Percentiles rank a stretch among this genome's conserved stretches.
Conservation (phyloP, 1,284 basidiomycete genomes). For the Papiliotrema flavescens region DNA sequence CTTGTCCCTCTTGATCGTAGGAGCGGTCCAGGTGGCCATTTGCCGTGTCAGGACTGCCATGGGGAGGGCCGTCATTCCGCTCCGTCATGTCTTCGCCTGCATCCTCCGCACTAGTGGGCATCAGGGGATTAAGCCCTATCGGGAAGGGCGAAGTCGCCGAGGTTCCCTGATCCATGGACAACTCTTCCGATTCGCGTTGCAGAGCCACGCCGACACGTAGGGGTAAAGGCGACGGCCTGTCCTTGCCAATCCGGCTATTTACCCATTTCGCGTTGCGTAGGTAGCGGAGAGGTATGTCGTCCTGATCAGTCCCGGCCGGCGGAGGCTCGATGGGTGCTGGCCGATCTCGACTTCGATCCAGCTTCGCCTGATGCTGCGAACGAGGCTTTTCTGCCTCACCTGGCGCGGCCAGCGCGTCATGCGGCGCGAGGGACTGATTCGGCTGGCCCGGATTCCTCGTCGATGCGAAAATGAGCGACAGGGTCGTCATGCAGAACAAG, state of each 20-base stretch:
- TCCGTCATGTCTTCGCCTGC: conserved; percentile 20
- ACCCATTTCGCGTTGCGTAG: conserved; percentile 29
- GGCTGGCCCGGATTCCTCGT: background rate
- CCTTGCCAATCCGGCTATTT: conserved; percentile 14
- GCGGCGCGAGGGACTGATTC: background rate
- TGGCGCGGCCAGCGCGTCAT: background rate
- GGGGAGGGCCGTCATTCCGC: conserved; percentile 4
- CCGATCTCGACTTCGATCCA: background rate
- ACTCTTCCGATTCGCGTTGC: background rate
- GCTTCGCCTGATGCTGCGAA: no score
- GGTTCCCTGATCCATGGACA: background rate
- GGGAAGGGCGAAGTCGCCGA: conserved; percentile 27
- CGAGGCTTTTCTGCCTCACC: background rate
- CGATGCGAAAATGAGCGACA: background rate
- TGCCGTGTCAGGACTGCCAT: background rate
- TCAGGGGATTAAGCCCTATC: conserved; percentile 20
- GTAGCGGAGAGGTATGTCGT: conserved; percentile 32
- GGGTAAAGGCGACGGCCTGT: conserved; percentile 27
- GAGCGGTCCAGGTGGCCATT: background rate
- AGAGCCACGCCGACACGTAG: background rate
- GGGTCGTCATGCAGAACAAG: background rate
- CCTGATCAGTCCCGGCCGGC: conserved; percentile 1
- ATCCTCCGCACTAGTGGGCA: conserved; percentile 13
- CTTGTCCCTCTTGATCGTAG: conserved; percentile 11
- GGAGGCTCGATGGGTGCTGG: background rate